phyloP scores from a whole-genome alignment of 805 yeast genomes.

The Huiozyma naganishii region DNA sequence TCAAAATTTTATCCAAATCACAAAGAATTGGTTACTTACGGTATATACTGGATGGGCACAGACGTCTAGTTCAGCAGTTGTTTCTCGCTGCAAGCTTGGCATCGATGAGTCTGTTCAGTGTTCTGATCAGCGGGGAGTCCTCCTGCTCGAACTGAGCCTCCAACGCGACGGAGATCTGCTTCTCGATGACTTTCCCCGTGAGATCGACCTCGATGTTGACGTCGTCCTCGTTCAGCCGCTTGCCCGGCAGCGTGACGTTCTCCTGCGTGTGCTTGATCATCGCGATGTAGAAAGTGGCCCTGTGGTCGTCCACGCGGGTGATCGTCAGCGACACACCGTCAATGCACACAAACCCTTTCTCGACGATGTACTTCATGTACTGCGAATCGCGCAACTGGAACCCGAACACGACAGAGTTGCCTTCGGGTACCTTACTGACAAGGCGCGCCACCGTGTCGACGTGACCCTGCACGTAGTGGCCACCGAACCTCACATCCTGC shows the following conservation, averaged over 20 bases:
- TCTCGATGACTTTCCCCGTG: constrained; percentile 83
- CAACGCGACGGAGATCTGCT: constrained; percentile 59
- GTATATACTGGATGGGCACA: background rate
- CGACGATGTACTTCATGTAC: constrained; percentile 65
- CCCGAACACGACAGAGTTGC: constrained; percentile 66
- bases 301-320: constrained; percentile 55
- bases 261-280: constrained; percentile 86
- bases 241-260: constrained; percentile 63
- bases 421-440: constrained; percentile 43
- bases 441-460: constrained; percentile 81
- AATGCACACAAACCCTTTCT: constrained; percentile 85
- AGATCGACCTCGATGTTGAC: constrained; percentile 94
- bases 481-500: constrained; percentile 76
- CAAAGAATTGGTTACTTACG: too few relatives aligned
- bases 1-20: too few relatives aligned
- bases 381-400: constrained; percentile 52
- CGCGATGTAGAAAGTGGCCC: constrained; percentile 63
- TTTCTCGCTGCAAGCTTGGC: constrained; percentile 25
- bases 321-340: constrained; percentile 93
- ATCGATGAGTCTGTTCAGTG: constrained; percentile 41
- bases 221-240: constrained; percentile 40
- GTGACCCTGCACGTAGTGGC: constrained; percentile 97
- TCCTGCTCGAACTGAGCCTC: constrained; percentile 41
- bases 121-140: constrained; percentile 38
- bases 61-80: background rate